Evolutionary conservation across 1,284 basidiomycete genomes (phyloP), one percentile per base, ranked within the genome.

Genomic region (Marasmius fiardii): DNA sequence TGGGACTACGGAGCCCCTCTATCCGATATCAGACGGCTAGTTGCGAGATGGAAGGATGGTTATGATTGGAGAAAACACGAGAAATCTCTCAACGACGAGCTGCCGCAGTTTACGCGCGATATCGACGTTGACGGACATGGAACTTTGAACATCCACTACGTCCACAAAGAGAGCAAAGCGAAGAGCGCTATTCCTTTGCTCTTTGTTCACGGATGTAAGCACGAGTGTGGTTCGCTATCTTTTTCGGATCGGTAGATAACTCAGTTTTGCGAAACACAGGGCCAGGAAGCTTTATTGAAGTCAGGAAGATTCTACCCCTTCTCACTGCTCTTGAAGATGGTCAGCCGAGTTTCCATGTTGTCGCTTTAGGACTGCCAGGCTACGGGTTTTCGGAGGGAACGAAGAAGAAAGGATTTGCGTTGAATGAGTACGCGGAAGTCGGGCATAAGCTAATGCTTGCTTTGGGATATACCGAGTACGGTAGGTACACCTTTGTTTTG

Each of bases 221-320:
- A 7, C 14, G 3, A 26, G 4, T 31, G 45, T 41, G 10, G 7
- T 23, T 14, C n/a, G 24, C n/a, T n/a, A n/a, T n/a, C n/a, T n/a
- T n/a, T 49, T 16, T 18, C n/a, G 18, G 52, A 28, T 44, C 12
- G 8, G 16, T n/a, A 18, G 10, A 2, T 31, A 18, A 41, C 31
- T 45, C 23, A 26, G 8, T 16, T 24, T 10, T 4, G n/a, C 7
- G 21, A 28, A 18, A 8, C 3, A 21, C 34, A 85, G 84, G 84
- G 83, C 83, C 83, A 0, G 82, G 83, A 34, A 71, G 74, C 54
- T 83, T 85, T 61, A 61, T 80, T 37, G 83, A 86, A 67, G 76
- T 75, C 12, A 66, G 68, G 50, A 86, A 82, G 65, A 64, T 85
- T 0, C 65, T 85, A 0, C 80, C 83, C 0, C 60, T 83, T 0